Conservation (phyloP, 768 basidiomycete species). For the Cystobasidium tubakii region DNA sequence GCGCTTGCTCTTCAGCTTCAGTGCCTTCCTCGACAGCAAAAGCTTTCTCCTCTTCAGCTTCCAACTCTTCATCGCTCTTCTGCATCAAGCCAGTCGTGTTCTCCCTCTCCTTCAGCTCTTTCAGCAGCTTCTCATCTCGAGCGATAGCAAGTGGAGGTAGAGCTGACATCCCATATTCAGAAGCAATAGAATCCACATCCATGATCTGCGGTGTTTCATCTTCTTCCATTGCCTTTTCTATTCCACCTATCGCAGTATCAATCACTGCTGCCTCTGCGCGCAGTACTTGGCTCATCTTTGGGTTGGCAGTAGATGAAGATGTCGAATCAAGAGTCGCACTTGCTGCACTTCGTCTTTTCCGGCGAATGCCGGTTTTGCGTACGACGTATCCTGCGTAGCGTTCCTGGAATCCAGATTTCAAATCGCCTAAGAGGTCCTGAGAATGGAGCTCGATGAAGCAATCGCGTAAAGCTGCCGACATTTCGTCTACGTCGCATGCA, state of each 20-base stretch:
- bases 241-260: not conserved
- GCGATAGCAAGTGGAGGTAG: slow-evolving; percentile 33
- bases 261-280: not conserved
- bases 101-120: not conserved
- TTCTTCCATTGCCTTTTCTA: not conserved
- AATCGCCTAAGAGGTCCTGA: slow-evolving; percentile 68
- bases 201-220: not conserved
- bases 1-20: not conserved
- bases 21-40: not conserved
- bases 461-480: slow-evolving; percentile 83
- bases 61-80: slow-evolving; percentile 11
- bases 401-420: slow-evolving; percentile 48
- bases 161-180: slow-evolving; percentile 14
- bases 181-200: not conserved
- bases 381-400: slow-evolving; percentile 12
- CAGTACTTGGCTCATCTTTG: too few relatives aligned
- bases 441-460: slow-evolving; percentile 90
- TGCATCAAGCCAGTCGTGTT: not conserved
- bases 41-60: not conserved
- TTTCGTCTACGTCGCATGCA: slow-evolving; percentile 72
- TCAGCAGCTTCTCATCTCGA: slow-evolving; percentile 10
- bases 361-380: not conserved
- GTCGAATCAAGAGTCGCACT: not conserved
- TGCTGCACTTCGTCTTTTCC: not conserved
- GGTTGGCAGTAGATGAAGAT: too few relatives aligned